These are phyloP conservation scores for Collybia sordida DNA, from an alignment of 768 basidiomycete genomes.

Conservation along the genomic window DNA sequence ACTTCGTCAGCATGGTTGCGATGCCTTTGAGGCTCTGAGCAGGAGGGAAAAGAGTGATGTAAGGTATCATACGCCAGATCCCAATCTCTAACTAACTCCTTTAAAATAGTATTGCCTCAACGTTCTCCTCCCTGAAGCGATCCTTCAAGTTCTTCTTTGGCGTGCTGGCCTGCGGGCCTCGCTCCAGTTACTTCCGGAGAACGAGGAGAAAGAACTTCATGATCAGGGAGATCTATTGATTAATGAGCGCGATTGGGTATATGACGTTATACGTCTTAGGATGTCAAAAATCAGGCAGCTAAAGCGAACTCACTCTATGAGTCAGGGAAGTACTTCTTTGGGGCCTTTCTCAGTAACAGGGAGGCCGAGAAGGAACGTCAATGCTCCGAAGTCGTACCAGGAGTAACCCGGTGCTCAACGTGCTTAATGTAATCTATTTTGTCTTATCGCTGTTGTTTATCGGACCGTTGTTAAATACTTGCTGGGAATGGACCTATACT, in stretches of 20 bases:
- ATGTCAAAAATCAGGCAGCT: slow-evolving; percentile 25
- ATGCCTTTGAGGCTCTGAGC: slow-evolving; percentile 43
- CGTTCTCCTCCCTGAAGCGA: slow-evolving; percentile 69
- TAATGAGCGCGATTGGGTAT: slow-evolving; percentile 67
- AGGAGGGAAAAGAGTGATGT: slow-evolving; percentile 53
- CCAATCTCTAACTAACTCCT: not conserved
- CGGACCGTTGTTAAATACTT: too few relatives aligned
- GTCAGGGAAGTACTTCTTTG: not conserved
- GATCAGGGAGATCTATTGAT: slow-evolving; percentile 45
- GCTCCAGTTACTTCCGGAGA: slow-evolving; percentile 42
- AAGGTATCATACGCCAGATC: slow-evolving; percentile 16
- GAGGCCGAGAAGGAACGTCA: slow-evolving; percentile 24
- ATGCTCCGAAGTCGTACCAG: slow-evolving; percentile 21
- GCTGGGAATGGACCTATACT: too few relatives aligned
- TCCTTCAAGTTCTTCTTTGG: slow-evolving; percentile 76
- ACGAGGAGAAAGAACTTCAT: slow-evolving; percentile 59
- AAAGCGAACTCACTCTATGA: slow-evolving; percentile 14
- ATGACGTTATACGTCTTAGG: slow-evolving; percentile 53
- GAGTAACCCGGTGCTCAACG: slow-evolving; percentile 21
- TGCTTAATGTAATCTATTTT: not conserved
- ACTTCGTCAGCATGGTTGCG: slow-evolving; percentile 33
- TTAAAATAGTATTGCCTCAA: slow-evolving; percentile 63
- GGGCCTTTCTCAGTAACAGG: slow-evolving; percentile 6
- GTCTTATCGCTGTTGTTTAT: not conserved
- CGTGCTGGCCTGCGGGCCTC: slow-evolving; percentile 58